Base-by-base conservation (phyloP, 257 asterid species). In the Nicotiana attenuata region DNA sequence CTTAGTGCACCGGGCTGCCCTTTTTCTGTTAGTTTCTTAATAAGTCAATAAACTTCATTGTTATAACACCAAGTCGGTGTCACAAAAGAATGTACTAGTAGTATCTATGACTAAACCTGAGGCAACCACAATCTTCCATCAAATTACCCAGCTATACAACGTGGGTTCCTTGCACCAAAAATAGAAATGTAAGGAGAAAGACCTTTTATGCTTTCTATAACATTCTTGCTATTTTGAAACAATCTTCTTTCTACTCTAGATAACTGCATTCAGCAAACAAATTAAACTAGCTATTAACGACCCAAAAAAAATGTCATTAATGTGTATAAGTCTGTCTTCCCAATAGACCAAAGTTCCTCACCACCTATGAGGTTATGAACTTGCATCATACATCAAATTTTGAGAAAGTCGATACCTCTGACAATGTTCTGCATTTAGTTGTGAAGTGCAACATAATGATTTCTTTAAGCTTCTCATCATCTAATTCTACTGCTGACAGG, bases 381-480 rank as follows among this genome's bases (percentile, higher is more conserved):
- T 57, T 75, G 63, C 63, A 50, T 75, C 79, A 24, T 50, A 75
- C 41, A 75, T 75, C 60, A 71, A 71, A 24, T 17, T 16, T 14
- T 14, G 75, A 13, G 38, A 47, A 56, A 81, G 45, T 11, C 11
- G 28, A 64, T 87, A 89, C 91, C 90, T 87, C 85, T 33, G 89
- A 81, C 68, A 89, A 87, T 73, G 55, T 85, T 63, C 67, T 17
- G 24, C 80, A 84, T 79, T 84, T 84, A 33, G 86, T 82, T 82
- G 80, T 75, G 79, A 89, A 80, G 82, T 82, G 89, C 78, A 90
- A 82, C 83, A 85, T 73, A 28, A 78, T 82, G 35, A 86, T 86
- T 86, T 89, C 87, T 80, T 85, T 89, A 26, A 87, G 56, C 57
- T 84, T 86, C 60, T 81, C 81, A 57, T 87, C 86, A 60, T 67